Evolutionary conservation across 441 rosid genomes (phyloP), one percentile per base, ranked within the genome.

Genomic region (Pelargonium cotyledonis): DNA sequence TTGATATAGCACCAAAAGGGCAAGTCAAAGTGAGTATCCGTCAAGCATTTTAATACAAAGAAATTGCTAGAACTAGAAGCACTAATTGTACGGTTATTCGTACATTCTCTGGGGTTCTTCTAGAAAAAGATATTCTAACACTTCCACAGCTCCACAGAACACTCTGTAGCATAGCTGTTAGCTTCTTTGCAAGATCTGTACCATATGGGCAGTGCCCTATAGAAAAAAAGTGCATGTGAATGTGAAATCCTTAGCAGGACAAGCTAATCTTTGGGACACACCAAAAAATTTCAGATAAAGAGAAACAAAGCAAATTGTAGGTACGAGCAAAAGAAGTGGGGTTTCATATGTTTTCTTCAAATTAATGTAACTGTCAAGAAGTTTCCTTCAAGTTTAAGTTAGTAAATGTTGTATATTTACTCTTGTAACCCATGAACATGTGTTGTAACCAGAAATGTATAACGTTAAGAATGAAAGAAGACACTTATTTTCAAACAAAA

Each of bases 61-160:
- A 35, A 35, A 4, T 35, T 35, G 38, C 6, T 35, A 35, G 38
- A 35, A 35, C 38, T 35, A 35, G 35, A 31, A 31, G 38, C 38
- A 35, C 5, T 35, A 76, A 65, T 47, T 43, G 64, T 23, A 26
- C 31, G 58, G 60, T 62, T 40, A 68, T 65, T 58, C 51, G 57
- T 76, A 88, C 98, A 94, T 88, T 86, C 72, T 71, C 80, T 61
- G 97, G 92, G 38, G 97, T 89, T 82, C 83, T 90, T 72, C 70
- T 80, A 26, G 97, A 90, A 79, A 93, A 84, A 65, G 92, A 84
- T 78, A 93, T 80, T 79, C 90, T 85, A 77, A 93, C 80, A 73
- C 88, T 89, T 68, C 98, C 98, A 74, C 98, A 89, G 69, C 81
- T 86, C 69, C 65, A 75, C 69, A 86, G 86, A 63, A 84, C 94